Base-by-base conservation (phyloP, 2,329 filamentous ascomycete genomes). In the Paraconiothyrium sp. region DNA sequence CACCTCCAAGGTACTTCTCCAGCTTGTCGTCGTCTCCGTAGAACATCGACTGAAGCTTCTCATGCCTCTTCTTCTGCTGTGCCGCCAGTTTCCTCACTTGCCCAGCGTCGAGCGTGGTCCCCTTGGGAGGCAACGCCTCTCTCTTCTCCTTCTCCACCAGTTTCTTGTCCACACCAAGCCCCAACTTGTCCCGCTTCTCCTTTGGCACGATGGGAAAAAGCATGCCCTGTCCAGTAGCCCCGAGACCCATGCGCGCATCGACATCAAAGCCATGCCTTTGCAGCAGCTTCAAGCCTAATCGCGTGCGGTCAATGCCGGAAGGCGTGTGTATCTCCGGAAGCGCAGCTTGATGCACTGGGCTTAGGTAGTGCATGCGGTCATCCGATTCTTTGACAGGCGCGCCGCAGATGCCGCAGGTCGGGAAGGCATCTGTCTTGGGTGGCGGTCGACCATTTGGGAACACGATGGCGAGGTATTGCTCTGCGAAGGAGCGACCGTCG, bases 21-120 rank as follows among this genome's bases (percentile, higher is more conserved):
- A 96, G 81, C 67, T 94, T 90, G n/a, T 91, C 86, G n/a, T 91
- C 86, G 67, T 87, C 89, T 22, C 87, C 85, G 78, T 92, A 94
- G 64, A 97, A 90, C 79, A 92, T 84, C 68, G 88, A 84, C 66
- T 89, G 85, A 61, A 97, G 76, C 70, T 80, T 88, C 62, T 91
- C 86, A 20, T 85, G 83, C 63, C 83, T 89, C 74, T 81, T 88
- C 79, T 84, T 89, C 60, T 90, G 88, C 64, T 89, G 86, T 47
- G 82, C 79, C 2, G 87, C 88, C 72, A 85, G 78, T 74, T 87
- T 88, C 69, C 88, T 85, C 43, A 90, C 83, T 77, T 91, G 87
- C 69, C 90, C 92, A n/a, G 90, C 90, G 76, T 90, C 90, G 61
- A 93, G 76, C 69, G 82, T 74, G 9, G 67, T 64, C 50, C 69